Evolutionary conservation across 2,329 filamentous ascomycete species (phyloP).

Genomic region (Monilinia polystroma): DNA sequence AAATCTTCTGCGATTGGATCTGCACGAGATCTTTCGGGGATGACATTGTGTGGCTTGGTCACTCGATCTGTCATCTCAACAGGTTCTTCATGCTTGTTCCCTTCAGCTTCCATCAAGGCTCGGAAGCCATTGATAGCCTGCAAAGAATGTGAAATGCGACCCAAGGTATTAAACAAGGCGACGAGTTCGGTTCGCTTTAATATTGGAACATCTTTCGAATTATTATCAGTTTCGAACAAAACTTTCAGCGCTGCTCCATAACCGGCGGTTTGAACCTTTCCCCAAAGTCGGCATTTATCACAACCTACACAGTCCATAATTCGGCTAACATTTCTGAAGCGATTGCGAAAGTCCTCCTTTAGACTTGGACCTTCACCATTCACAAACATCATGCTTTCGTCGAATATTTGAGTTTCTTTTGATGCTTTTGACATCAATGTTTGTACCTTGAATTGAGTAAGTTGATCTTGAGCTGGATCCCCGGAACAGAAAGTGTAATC

Average conservation of each 20-base stretch:
- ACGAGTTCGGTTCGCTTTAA: conserved; percentile 90
- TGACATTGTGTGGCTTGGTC: conserved; percentile 47
- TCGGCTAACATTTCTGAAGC: conserved; percentile 93
- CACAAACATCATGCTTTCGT: conserved; percentile 94
- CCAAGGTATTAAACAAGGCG: conserved; percentile 90
- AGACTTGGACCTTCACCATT: conserved; percentile 71
- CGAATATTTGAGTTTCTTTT: conserved; percentile 77
- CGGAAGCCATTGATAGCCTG: conserved; percentile 72
- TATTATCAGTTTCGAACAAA: conserved; percentile 82
- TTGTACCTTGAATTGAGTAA: conserved; percentile 80
- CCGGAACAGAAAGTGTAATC: conserved; percentile 91
- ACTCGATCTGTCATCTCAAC: conserved; percentile 35
- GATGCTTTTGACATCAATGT: conserved; percentile 70
- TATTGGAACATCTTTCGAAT: conserved; percentile 60
- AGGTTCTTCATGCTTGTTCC: conserved; percentile 35
- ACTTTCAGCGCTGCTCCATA: conserved; percentile 95
- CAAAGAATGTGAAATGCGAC: conserved; percentile 79
- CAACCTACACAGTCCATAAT: conserved; percentile 99
- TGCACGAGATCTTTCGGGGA: conserved; percentile 33
- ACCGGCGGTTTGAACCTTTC: conserved; percentile 91
- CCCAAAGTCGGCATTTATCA: conserved; percentile 98
- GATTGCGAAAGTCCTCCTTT: conserved; percentile 96
- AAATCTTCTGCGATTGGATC: conserved; percentile 46
- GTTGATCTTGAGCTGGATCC: conserved; percentile 72
- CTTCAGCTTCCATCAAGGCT: conserved; percentile 48